Percentiles rank a stretch among this genome's conserved stretches.
phyloP scores from a whole-genome alignment of 306 rosid species.

The Ochetophila trinervis region DNA sequence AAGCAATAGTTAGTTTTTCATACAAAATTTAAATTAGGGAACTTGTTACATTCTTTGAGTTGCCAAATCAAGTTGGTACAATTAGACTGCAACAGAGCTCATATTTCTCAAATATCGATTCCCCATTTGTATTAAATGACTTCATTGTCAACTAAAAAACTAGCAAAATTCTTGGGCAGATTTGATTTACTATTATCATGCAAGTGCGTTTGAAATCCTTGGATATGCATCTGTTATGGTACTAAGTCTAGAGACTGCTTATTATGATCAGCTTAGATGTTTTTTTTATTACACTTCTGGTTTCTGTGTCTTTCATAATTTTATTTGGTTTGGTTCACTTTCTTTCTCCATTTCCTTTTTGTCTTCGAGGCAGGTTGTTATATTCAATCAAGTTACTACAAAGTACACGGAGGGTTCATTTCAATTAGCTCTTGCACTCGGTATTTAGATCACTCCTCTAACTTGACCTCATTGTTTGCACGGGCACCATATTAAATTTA shows the following conservation, averaged over 20 bases:
- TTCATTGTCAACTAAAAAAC: neutral
- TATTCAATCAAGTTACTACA: conserved; percentile 85
- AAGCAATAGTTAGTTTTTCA: conserved; percentile 39
- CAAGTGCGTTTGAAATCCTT: neutral
- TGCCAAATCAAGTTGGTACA: neutral
- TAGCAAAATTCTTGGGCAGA: neutral
- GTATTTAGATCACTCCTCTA: conserved; percentile 34
- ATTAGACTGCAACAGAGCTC: conserved; percentile 6
- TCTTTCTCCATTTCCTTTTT: conserved; percentile 1
- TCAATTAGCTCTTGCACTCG: conserved; percentile 86
- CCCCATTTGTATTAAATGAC: neutral
- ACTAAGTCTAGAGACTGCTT: neutral
- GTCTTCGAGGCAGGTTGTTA: conserved; percentile 66
- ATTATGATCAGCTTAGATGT: neutral
- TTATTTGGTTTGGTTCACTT: neutral
- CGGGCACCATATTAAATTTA: conserved; percentile 6
- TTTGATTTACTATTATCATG: neutral
- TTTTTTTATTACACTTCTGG: neutral
- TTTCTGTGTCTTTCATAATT: conserved; percentile 1
- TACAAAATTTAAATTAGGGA: conserved; percentile 9
- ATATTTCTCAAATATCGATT: neutral
- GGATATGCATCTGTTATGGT: neutral
- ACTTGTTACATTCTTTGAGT: neutral
- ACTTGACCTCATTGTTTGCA: conserved; percentile 3
- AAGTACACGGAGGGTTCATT: conserved; percentile 77